A percentile compares a stretch with the other conserved stretches of the same genome.
These are phyloP conservation scores for Suillus bovinus DNA, from an alignment of 768 basidiomycete species.

Conservation along the genomic window DNA sequence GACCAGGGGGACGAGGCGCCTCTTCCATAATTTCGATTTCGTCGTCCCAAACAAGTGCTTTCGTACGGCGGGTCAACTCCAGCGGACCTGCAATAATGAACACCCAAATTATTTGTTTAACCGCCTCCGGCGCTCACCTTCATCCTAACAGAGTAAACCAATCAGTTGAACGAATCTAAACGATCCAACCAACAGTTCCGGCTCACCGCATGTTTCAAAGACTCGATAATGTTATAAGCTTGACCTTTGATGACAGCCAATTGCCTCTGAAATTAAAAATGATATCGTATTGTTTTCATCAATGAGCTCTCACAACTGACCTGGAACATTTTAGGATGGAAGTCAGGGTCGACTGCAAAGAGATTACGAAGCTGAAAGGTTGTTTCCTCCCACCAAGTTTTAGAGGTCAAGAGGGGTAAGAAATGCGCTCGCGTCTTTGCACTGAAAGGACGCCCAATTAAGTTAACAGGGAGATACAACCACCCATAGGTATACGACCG, in stretches of 20 bases:
- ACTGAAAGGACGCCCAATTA: conserved; percentile 86
- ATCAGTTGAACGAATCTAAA: conserved; percentile 12
- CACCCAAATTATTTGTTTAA: not conserved
- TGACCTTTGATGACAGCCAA: conserved; percentile 93
- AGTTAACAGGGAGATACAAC: conserved; percentile 82
- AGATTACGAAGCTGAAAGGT: conserved; percentile 73
- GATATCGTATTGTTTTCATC: conserved; percentile 11
- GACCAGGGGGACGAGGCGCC: conserved; percentile 31
- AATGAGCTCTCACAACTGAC: conserved; percentile 38
- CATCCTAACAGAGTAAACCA: conserved; percentile 52
- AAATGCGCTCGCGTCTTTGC: conserved; percentile 81
- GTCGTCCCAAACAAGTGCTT: conserved; percentile 84
- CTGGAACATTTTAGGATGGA: conserved; percentile 88
- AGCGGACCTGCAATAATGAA: conserved; percentile 63
- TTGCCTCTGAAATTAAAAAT: conserved; percentile 55
- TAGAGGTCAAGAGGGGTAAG: conserved; percentile 78
- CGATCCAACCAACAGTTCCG: conserved; percentile 4
- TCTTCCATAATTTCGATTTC: conserved; percentile 75
- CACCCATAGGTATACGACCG: conserved; percentile 86
- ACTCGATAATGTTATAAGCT: conserved; percentile 88
- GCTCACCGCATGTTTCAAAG: conserved; percentile 72
- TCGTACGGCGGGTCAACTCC: conserved; percentile 82
- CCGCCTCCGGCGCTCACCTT: conserved; percentile 48
- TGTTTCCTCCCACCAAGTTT: conserved; percentile 89
- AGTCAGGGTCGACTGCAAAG: conserved; percentile 82